A percentile compares a stretch with the other conserved stretches of the same genome.
These are phyloP conservation scores for Phyllosticta citrichinensis DNA, from an alignment of 2,329 filamentous ascomycete species.

Conservation along the genomic window DNA sequence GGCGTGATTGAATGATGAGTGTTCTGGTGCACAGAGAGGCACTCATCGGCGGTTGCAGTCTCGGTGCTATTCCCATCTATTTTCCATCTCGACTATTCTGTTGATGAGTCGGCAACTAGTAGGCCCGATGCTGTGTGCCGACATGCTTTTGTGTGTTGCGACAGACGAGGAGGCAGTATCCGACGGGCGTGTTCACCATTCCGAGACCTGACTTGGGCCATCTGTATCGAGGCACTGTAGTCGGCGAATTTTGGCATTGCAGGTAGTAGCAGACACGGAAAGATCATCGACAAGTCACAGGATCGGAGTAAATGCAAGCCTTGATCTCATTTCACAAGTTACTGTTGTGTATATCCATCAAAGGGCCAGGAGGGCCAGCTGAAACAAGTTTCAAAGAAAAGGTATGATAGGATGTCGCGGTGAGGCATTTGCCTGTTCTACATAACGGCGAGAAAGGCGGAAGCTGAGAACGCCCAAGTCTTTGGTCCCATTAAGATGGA, in stretches of 20 bases:
- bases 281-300: background rate
- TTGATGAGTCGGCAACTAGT: background rate
- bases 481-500: background rate
- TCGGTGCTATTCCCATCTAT: background rate
- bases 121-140: background rate
- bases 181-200: background rate
- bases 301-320: background rate
- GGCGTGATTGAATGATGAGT: background rate
- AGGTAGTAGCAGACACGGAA: background rate
- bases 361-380: background rate
- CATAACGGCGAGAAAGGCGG: background rate
- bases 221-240: too few species aligned
- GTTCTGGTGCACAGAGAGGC: background rate
- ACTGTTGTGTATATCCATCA: background rate
- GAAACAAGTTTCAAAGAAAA: background rate
- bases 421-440: background rate
- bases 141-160: background rate
- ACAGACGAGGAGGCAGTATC: background rate
- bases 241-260: background rate
- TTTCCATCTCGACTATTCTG: too few species aligned
- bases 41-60: background rate
- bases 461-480: background rate
- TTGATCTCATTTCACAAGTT: background rate
- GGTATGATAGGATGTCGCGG: background rate
- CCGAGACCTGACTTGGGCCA: too few species aligned